These are phyloP conservation scores for Myochromella boudieri DNA, from an alignment of 768 basidiomycete species.

Conservation along the genomic window DNA sequence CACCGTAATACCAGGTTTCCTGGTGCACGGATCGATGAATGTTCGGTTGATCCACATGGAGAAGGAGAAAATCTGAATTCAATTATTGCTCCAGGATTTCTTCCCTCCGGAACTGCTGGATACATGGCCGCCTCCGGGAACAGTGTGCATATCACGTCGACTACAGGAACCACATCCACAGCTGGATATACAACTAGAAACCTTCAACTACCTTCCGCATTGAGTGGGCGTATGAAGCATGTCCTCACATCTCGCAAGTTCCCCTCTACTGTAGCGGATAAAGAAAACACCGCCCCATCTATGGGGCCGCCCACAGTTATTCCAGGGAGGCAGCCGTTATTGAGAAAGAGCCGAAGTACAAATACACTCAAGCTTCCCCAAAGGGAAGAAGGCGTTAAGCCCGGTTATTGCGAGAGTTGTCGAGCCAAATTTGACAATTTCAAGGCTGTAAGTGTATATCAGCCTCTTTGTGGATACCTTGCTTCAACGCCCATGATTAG, in stretches of 20 bases:
- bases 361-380: slow-evolving; percentile 73
- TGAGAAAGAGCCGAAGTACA: slow-evolving; percentile 80
- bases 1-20: slow-evolving; percentile 48
- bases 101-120: slow-evolving; percentile 51
- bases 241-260: slow-evolving; percentile 66
- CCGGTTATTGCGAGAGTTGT: slow-evolving; percentile 98
- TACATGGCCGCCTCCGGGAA: slow-evolving; percentile 95
- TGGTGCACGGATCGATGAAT: slow-evolving; percentile 21
- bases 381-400: slow-evolving; percentile 84
- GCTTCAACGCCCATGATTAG: slow-evolving; percentile 35
- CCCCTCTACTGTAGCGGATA: slow-evolving; percentile 25
- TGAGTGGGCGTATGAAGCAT: slow-evolving; percentile 61
- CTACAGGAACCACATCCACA: slow-evolving; percentile 81
- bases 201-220: slow-evolving; percentile 48
- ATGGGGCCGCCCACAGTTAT: slow-evolving; percentile 74
- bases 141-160: slow-evolving; percentile 89
- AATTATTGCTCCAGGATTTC: slow-evolving; percentile 68
- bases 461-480: slow-evolving; percentile 1
- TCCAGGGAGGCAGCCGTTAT: slow-evolving; percentile 48
- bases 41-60: slow-evolving; percentile 38
- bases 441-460: slow-evolving; percentile 53
- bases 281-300: slow-evolving; percentile 29
- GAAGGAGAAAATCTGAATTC: slow-evolving; percentile 52
- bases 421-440: slow-evolving; percentile 89
- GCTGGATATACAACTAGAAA: slow-evolving; percentile 46